A percentile compares a stretch with the other conserved stretches of the same genome.
These are phyloP conservation scores for Chenopodium album DNA, from an alignment of 148 eudicot genomes.

Conservation along the genomic window DNA sequence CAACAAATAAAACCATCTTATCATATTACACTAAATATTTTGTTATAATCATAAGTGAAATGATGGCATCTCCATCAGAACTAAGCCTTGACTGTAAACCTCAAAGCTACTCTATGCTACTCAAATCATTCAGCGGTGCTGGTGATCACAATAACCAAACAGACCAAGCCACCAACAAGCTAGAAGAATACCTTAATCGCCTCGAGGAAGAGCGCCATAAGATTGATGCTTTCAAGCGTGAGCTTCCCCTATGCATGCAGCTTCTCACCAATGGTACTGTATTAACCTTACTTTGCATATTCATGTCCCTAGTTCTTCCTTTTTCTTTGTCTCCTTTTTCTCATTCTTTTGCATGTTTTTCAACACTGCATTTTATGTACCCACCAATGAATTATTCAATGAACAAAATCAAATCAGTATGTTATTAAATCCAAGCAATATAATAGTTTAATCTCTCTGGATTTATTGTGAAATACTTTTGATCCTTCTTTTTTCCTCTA, in stretches of 20 bases:
- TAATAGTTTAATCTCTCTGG: conserved; percentile 1
- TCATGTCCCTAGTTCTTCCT: neutral
- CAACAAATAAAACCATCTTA: neutral
- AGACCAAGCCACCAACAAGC: conserved; percentile 41
- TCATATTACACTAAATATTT: neutral
- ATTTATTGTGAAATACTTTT: neutral
- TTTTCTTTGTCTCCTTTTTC: neutral
- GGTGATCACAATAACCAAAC: conserved; percentile 14
- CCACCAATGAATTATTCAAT: neutral
- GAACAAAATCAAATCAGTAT: neutral
- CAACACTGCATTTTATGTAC: neutral
- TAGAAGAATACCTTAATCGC: conserved; percentile 69
- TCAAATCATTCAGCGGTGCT: conserved; percentile 52
- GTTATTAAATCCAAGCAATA: neutral
- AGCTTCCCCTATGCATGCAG: conserved; percentile 94
- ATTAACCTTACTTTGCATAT: neutral
- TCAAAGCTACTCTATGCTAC: conserved; percentile 69
- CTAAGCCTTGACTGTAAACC: conserved; percentile 76
- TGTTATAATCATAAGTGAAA: conserved; percentile 26
- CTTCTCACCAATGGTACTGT: conserved; percentile 89
- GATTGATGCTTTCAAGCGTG: conserved; percentile 98
- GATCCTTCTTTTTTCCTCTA: conserved; percentile 23
- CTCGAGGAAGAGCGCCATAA: conserved; percentile 92
- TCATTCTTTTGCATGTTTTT: neutral
- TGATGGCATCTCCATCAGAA: conserved; percentile 76